Percentiles rank a stretch among this genome's conserved stretches.
Conservation (phyloP, 495 filamentous ascomycete species). For the Chaetomium cochliodes region DNA sequence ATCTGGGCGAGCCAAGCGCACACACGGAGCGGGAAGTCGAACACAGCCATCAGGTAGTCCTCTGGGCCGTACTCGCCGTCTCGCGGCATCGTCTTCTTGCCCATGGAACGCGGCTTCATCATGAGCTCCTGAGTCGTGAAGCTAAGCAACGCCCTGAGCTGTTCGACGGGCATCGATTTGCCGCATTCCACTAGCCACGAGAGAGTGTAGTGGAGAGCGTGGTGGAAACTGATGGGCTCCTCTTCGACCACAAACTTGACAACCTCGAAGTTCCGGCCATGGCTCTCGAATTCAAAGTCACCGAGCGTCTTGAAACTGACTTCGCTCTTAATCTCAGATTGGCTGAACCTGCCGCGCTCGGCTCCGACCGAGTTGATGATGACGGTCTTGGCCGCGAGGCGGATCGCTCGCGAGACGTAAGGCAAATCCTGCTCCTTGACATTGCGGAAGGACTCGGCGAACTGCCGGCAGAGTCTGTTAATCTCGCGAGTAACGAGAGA, state of each 20-base stretch:
- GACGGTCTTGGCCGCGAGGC: constrained; percentile 69
- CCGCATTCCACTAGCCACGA: constrained; percentile 95
- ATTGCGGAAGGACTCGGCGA: constrained; percentile 80
- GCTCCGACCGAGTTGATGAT: constrained; percentile 82
- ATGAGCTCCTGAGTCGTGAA: constrained; percentile 61
- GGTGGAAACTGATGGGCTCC: constrained; percentile 94
- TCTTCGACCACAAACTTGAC: constrained; percentile 85
- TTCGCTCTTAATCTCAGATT: constrained; percentile 84
- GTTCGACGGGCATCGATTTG: constrained; percentile 65
- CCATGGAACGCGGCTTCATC: constrained; percentile 56
- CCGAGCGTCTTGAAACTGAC: constrained; percentile 72
- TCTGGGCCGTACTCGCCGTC: constrained; percentile 55
- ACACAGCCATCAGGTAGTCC: constrained; percentile 80
- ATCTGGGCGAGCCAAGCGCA: constrained; percentile 97
- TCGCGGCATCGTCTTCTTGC: constrained; percentile 51
- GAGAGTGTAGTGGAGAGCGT: constrained; percentile 93
- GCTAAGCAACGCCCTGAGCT: constrained; percentile 63
- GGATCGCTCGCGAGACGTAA: constrained; percentile 70
- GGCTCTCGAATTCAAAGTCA: constrained; percentile 75
- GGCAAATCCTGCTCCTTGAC: constrained; percentile 57
- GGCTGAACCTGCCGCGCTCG: constrained; percentile 82
- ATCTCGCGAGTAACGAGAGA: constrained; percentile 92
- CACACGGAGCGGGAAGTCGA: constrained; percentile 89
- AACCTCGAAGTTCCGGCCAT: constrained; percentile 60
- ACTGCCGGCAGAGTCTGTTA: constrained; percentile 83